Evolutionary conservation across 768 basidiomycete genomes (phyloP).

Genomic region (Boletellus sp.): DNA sequence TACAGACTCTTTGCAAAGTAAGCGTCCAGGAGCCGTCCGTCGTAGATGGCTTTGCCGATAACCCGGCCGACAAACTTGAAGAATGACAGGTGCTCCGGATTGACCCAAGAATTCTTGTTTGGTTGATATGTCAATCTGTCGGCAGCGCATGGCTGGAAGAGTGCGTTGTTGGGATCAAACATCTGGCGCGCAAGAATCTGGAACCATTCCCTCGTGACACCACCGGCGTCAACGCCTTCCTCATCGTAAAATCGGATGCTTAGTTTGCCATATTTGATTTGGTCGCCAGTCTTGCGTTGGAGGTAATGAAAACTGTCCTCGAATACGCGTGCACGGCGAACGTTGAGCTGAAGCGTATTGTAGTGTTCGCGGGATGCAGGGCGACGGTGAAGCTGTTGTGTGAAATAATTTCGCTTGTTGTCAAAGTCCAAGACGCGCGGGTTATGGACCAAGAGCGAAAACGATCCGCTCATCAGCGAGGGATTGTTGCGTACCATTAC

Average conservation of each 20-base stretch:
- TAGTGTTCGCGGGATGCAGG: slow-evolving; percentile 78
- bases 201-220: slow-evolving; percentile 98
- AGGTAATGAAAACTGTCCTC: slow-evolving; percentile 96
- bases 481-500: slow-evolving; percentile 98
- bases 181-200: slow-evolving; percentile 96
- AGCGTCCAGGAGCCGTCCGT: slow-evolving; percentile 92
- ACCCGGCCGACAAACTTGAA: slow-evolving; percentile 99
- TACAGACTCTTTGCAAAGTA: slow-evolving; percentile 98
- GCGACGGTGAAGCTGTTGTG: slow-evolving; percentile 84
- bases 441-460: slow-evolving; percentile 93
- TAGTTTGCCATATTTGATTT: slow-evolving; percentile 97
- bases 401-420: slow-evolving; percentile 97
- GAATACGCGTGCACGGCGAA: slow-evolving; percentile 88
- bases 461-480: slow-evolving; percentile 95
- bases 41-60: slow-evolving; percentile 97
- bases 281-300: slow-evolving; percentile 86
- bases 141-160: slow-evolving; percentile 97
- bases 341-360: slow-evolving; percentile 80
- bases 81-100: slow-evolving; percentile 93
- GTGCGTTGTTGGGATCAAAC: slow-evolving; percentile 97
- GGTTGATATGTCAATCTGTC: slow-evolving; percentile 96
- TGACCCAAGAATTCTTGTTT: slow-evolving; percentile 89
- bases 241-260: slow-evolving; percentile 95
- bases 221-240: slow-evolving; percentile 97
- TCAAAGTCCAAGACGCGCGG: slow-evolving; percentile 97